Conservation (phyloP, 1,284 basidiomycete genomes). For the Boletellus deceptivus region DNA sequence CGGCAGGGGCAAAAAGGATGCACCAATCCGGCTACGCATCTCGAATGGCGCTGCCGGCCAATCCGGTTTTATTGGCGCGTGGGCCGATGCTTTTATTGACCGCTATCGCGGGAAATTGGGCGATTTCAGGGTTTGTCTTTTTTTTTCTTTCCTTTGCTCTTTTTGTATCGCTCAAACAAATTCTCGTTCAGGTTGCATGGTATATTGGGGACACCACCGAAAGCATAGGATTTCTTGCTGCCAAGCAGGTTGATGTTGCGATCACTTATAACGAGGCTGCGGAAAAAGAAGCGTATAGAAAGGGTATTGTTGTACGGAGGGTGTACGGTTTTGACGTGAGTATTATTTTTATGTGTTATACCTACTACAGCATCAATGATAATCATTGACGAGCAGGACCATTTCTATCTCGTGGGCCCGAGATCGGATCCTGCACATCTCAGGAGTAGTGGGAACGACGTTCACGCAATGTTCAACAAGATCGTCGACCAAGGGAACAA, state of each 20-base stretch:
- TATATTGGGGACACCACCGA: constrained; percentile 51
- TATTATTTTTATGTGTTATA: constrained; percentile 31
- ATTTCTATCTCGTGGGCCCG: constrained; percentile 25
- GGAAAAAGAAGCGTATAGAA: constrained; percentile 36
- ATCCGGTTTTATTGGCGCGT: constrained; percentile 43
- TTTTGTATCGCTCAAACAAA: not conserved
- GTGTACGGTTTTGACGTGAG: constrained; percentile 43
- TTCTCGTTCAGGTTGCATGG: constrained; percentile 43
- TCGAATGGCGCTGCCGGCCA: constrained; percentile 51
- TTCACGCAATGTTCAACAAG: constrained; percentile 20
- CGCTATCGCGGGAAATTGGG: constrained; percentile 36
- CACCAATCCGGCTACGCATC: constrained; percentile 38
- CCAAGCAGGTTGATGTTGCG: constrained; percentile 43
- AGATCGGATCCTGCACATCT: constrained; percentile 18
- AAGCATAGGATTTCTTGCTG: constrained; percentile 40
- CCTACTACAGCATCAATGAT: too few relatives aligned
- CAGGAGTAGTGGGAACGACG: constrained; percentile 2
- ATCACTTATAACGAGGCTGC: constrained; percentile 51
- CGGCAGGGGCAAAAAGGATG: constrained; percentile 36
- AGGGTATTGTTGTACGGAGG: constrained; percentile 29
- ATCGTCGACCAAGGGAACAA: constrained; percentile 24
- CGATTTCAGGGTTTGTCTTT: constrained; percentile 38
- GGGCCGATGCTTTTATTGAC: constrained; percentile 46
- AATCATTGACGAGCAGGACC: constrained; percentile 13
- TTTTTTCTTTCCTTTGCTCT: constrained; percentile 33